Base-by-base conservation (phyloP, 2,329 filamentous ascomycete species). In the Aspergillus tamarii region DNA sequence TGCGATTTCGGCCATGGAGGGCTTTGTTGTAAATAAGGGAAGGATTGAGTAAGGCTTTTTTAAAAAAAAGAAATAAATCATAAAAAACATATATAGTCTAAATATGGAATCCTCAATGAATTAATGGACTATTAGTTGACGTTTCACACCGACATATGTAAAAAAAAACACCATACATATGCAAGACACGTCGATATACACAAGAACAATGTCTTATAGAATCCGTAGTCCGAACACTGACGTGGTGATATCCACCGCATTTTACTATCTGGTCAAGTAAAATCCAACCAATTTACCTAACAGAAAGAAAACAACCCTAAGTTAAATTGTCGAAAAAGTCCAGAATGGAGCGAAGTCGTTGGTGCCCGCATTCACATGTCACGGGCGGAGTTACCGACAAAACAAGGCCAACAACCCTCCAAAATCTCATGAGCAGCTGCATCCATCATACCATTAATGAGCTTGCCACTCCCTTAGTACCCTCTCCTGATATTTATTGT, bases 11-110 rank as follows among this genome's bases (percentile, higher is more conserved):
- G 91, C 88, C 4, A 78, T 98, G 32, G 93, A 98, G 76, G 91
- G 85, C 0, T 98, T 98, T 75, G 91, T 98, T 23, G 91, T 96
- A n/a, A 96, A 97, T 75, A 93, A 94, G 81, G 95, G 95, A 21
- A 89, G 89, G 67, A 91, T 97, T 67, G 72, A 67, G 55, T 70
- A 36, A 61, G 41, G 8, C 16, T 11, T n/a, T n/a, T n/a, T n/a
- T n/a, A n/a, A n/a, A 14, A 12, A n/a, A 23, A 32, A 50, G 26
- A 50, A 28, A 9, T 19, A 11, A 50, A 28, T 26, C 26, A 19
- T n/a, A 10, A 30, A 52, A 21, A 52, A 21, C 19, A 19, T 12
- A 12, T 34, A 34, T 52, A 34, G 48, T 32, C n/a, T 7, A 3
- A 32, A 19, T 26, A 26, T 26, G 26, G 26, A n/a, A 34, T 32